A percentile compares a stretch with the other conserved stretches of the same genome.
These are phyloP conservation scores for Aspergillus sclerotiicarbonarius DNA, from an alignment of 495 filamentous ascomycete genomes.

Conservation along the genomic window DNA sequence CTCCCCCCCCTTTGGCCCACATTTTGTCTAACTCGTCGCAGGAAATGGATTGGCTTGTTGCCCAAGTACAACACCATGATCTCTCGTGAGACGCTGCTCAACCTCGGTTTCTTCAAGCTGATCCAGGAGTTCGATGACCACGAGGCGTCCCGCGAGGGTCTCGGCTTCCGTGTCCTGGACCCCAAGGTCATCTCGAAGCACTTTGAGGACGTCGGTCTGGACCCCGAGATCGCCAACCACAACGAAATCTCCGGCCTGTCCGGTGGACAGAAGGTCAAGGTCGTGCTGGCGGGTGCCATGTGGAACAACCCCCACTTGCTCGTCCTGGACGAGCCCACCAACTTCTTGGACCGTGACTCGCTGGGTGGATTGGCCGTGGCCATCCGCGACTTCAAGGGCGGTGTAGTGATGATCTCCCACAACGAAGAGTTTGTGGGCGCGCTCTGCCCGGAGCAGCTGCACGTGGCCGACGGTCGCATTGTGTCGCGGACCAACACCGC, in stretches of 20 bases:
- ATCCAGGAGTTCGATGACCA: slow-evolving; percentile 98
- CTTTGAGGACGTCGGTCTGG: slow-evolving; percentile 93
- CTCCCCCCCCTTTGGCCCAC: too few species aligned
- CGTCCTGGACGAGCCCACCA: slow-evolving; percentile 97
- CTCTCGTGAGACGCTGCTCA: slow-evolving; percentile 85
- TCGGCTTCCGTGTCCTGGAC: slow-evolving; percentile 88
- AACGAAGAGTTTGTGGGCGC: slow-evolving; percentile 98
- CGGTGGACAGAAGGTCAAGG: slow-evolving; percentile 99
- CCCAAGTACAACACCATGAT: slow-evolving; percentile 93
- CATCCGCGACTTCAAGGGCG: slow-evolving; percentile 95
- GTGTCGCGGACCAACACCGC: slow-evolving; percentile 75
- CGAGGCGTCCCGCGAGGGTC: slow-evolving; percentile 94
- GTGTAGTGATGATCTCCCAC: slow-evolving; percentile 98
- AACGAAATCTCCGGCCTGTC: slow-evolving; percentile 96
- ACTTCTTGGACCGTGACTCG: slow-evolving; percentile 97
- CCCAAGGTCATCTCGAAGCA: slow-evolving; percentile 95
- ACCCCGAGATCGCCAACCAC: slow-evolving; percentile 97
- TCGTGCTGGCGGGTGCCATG: slow-evolving; percentile 95
- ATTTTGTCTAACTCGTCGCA: slow-evolving; percentile 25
- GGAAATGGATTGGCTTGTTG: slow-evolving; percentile 82
- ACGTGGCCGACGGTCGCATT: slow-evolving; percentile 83
- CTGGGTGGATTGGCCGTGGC: slow-evolving; percentile 93
- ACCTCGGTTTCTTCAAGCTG: slow-evolving; percentile 85
- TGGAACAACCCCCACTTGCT: slow-evolving; percentile 98
- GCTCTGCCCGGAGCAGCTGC: slow-evolving; percentile 91